Evolutionary conservation across 495 filamentous ascomycete species (phyloP), one percentile per base, ranked within the genome.

Genomic region (Hypoxylon cercidicola): DNA sequence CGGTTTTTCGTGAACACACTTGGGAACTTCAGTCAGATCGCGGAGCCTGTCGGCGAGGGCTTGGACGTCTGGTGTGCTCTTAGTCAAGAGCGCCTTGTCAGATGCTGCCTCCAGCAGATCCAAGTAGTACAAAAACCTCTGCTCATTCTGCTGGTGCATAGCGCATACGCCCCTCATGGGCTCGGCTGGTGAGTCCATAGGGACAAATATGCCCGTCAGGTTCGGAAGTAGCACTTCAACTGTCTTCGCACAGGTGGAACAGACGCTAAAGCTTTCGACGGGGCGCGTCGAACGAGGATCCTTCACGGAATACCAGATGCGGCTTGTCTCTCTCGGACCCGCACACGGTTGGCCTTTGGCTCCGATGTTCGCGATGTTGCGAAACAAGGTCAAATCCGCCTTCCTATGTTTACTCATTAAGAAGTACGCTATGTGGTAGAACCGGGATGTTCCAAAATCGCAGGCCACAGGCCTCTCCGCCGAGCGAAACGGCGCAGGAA

Each of bases 381-480:
- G 70, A 15, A 82, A 62, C 1, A 83, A 64, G 3, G 70, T 71
- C 44, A 82, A 37, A 37, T 83, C 81, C 6, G 66, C 61, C 21
- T 70, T 71, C 2, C 61, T 43, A 20, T 78, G 66, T 54, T 82
- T 80, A 10, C 72, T 52, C 9, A 77, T 80, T 52, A 82, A 67
- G 18, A 79, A 70, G 52, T 72, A 83, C 2, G 81, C 81, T 39
- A 83, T 80, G 45, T 76, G 76, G 52, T 81, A 81, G 73, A 74
- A 83, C 12, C 70, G 67, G 0, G 78, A 78, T 13, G 74, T 58
- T 1, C 79, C 81, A 57, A 82, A 76, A 52, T 81, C 73, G 72
- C 81, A 83, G 34, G 72, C 71, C 10, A 81, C 55, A 1, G 67
- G 62, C 18, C 75, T 72, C 12, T 79, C 76, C 0, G 68, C 46